Percentiles rank a stretch among this genome's conserved stretches.
phyloP scores from a whole-genome alignment of 1,139 yeast genomes.

The Tardiomyces depauwii region DNA sequence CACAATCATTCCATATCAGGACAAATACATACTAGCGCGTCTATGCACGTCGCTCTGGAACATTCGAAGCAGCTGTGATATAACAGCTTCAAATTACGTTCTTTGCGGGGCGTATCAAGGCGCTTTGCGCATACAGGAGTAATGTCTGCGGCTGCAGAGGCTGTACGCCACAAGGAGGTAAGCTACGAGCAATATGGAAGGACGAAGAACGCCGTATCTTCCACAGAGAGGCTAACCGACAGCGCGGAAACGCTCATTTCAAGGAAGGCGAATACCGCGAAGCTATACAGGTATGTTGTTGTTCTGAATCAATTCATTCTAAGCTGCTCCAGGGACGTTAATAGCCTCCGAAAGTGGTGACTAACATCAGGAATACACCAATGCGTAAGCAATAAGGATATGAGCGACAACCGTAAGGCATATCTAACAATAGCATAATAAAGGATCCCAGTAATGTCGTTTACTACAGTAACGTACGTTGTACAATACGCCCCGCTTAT shows the following conservation, averaged over 20 bases:
- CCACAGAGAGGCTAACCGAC: neutral
- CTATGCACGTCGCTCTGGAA: too few species aligned
- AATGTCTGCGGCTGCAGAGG: neutral
- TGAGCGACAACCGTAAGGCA: neutral
- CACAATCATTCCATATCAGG: too few species aligned
- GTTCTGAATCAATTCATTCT: too few species aligned
- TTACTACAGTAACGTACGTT: neutral
- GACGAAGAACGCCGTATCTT: too few species aligned
- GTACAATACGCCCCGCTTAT: too few species aligned
- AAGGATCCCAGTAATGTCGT: neutral
- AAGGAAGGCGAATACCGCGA: neutral
- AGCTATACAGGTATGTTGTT: neutral
- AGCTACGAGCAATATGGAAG: neutral
- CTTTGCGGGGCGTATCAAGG: too few species aligned
- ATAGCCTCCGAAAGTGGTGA: too few species aligned
- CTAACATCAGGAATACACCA: slow-evolving; percentile 11
- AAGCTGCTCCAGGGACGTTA: too few species aligned
- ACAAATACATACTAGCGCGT: too few species aligned
- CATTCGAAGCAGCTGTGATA: too few species aligned
- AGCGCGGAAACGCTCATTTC: neutral
- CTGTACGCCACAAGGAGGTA: neutral
- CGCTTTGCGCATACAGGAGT: too few species aligned
- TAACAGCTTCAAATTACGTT: too few species aligned
- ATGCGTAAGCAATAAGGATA: neutral
- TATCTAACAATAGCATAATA: neutral